These are phyloP conservation scores for Brassica rapa DNA, from an alignment of 345 rosid genomes.

Conservation along the genomic window DNA sequence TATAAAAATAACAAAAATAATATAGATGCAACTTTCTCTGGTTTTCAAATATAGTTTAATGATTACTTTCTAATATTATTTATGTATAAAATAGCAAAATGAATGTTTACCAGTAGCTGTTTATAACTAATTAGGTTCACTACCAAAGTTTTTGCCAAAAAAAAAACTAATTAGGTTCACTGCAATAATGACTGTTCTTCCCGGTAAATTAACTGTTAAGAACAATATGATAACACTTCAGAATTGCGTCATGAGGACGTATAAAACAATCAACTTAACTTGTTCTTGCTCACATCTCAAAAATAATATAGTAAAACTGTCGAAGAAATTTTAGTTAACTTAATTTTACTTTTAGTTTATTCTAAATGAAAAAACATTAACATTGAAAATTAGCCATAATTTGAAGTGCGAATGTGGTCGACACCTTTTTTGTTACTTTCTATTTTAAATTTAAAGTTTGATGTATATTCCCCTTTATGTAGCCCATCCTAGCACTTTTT, in stretches of 20 bases:
- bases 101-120: background rate
- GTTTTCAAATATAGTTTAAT: background rate
- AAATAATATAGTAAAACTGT: background rate
- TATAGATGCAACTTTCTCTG: background rate
- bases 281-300: background rate
- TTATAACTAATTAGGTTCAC: background rate
- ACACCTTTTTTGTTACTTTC: conserved; percentile 37
- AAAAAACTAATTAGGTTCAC: too few species aligned
- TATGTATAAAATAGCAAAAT: background rate
- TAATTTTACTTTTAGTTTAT: background rate
- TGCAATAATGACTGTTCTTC: background rate
- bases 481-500: conserved; percentile 32
- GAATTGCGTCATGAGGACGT: background rate
- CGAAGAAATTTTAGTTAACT: background rate
- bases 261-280: background rate
- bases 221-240: background rate
- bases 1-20: too few species aligned
- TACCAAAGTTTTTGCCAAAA: too few species aligned
- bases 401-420: conserved; percentile 24
- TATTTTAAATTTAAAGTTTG: conserved; percentile 28
- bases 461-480: conserved; percentile 30
- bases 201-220: background rate
- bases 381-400: background rate
- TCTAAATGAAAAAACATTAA: background rate
- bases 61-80: background rate